Evolutionary conservation across 371 early-diverging fungal genomes (phyloP).

Genomic region (Mucor saturninus): DNA sequence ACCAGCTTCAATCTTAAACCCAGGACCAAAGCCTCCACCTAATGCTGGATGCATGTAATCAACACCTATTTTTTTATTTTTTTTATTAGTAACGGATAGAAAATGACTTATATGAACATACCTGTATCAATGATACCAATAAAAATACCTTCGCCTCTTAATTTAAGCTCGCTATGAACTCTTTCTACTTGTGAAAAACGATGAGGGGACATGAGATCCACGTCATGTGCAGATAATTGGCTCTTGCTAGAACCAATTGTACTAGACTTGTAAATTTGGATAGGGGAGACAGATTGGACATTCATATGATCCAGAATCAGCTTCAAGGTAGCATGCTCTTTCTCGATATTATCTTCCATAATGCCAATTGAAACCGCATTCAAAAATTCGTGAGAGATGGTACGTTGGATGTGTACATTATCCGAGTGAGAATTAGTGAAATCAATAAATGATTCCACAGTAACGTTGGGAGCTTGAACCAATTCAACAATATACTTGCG

Average conservation of each 20-base stretch:
- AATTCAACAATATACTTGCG: too few species aligned
- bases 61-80: constrained; percentile 27
- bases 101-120: neutral
- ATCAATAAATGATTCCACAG: too few species aligned
- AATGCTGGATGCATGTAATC: constrained; percentile 74
- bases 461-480: too few species aligned
- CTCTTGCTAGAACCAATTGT: neutral
- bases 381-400: neutral
- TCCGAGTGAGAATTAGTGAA: too few species aligned
- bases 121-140: constrained; percentile 49
- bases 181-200: constrained; percentile 21
- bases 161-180: constrained; percentile 2
- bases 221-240: neutral
- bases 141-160: constrained; percentile 28
- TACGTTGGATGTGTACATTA: neutral
- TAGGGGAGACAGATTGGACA: neutral
- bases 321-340: neutral
- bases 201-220: constrained; percentile 25
- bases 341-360: neutral
- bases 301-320: neutral
- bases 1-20: constrained; percentile 64
- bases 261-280: neutral
- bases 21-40: constrained; percentile 70
- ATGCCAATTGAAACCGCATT: neutral
- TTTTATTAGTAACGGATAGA: too few species aligned